Conservation (phyloP, 371 early-diverging fungal species). For the Apophysomyces trapeziformis region DNA sequence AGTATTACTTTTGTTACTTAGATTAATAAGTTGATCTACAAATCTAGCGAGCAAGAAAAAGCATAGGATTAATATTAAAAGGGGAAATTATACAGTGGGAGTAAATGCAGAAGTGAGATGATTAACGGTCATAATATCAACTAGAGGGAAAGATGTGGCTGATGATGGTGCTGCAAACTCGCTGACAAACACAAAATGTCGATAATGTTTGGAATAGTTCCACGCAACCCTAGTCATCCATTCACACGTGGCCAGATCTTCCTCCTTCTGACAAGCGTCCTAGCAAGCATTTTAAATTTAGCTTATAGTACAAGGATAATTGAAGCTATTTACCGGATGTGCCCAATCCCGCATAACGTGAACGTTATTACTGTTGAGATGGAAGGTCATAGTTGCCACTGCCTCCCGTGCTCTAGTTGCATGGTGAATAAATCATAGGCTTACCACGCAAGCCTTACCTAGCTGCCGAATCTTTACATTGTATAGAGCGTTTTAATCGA, state of each 20-base stretch:
- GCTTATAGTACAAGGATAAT: no score
- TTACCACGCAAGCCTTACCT: neutral
- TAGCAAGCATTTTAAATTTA: no score
- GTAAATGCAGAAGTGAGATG: neutral
- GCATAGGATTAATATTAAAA: neutral
- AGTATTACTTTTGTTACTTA: no score
- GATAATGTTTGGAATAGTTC: neutral
- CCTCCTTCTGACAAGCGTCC: neutral
- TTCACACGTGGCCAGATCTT: neutral
- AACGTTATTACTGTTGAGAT: slow-evolving; percentile 8
- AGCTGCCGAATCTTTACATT: neutral
- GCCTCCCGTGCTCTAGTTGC: neutral
- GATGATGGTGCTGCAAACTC: neutral
- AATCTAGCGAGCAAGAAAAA: no score
- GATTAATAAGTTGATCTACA: no score
- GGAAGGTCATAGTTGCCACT: neutral
- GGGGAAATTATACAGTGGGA: neutral
- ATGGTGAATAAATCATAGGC: neutral
- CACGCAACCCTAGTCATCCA: slow-evolving; percentile 3
- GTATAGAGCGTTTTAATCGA: slow-evolving; percentile 2
- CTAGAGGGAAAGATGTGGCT: neutral
- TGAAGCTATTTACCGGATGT: neutral
- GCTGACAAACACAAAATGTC: slow-evolving; percentile 30
- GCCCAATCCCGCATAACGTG: slow-evolving; percentile 17
- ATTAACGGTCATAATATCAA: neutral